Evolutionary conservation across 1,284 basidiomycete genomes (phyloP).

Genomic region (Porodaedalea pini): DNA sequence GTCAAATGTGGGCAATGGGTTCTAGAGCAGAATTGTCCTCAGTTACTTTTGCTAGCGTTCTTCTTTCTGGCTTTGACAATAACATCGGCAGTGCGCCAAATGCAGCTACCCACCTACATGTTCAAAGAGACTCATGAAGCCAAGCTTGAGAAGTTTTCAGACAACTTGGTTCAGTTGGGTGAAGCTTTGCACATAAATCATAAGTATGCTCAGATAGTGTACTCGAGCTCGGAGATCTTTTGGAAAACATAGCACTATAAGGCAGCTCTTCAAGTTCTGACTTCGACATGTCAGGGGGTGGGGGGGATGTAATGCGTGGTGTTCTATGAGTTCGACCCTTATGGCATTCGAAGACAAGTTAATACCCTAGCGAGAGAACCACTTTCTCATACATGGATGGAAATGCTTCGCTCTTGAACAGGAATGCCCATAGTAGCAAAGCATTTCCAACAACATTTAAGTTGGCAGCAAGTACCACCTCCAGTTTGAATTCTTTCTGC

Average conservation of each 20-base stretch:
- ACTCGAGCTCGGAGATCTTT: neutral
- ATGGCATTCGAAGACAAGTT: neutral
- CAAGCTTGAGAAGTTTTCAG: conserved; percentile 18
- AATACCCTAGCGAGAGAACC: conserved; percentile 18
- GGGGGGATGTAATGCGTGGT: conserved; percentile 16
- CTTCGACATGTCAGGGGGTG: neutral
- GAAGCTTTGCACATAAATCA: conserved; percentile 16
- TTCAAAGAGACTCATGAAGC: conserved; percentile 8
- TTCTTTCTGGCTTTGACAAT: neutral
- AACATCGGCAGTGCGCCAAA: conserved; percentile 14
- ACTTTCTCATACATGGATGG: conserved; percentile 18
- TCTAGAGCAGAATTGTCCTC: neutral
- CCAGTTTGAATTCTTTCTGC: neutral
- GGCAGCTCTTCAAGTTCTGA: conserved; percentile 13
- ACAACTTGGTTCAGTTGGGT: conserved; percentile 20
- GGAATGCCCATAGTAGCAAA: conserved; percentile 21
- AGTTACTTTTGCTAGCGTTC: conserved; percentile 8
- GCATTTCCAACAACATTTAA: conserved; percentile 19
- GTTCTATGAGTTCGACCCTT: conserved; percentile 6
- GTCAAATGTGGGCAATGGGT: neutral
- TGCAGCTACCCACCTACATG: conserved; percentile 16
- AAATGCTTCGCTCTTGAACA: conserved; percentile 20
- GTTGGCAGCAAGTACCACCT: conserved; percentile 15
- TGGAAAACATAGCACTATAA: neutral
- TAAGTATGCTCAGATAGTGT: conserved; percentile 1